Evolutionary conservation across 2,329 filamentous ascomycete species (phyloP).

Genomic region (Zasmidium citrigriseum): DNA sequence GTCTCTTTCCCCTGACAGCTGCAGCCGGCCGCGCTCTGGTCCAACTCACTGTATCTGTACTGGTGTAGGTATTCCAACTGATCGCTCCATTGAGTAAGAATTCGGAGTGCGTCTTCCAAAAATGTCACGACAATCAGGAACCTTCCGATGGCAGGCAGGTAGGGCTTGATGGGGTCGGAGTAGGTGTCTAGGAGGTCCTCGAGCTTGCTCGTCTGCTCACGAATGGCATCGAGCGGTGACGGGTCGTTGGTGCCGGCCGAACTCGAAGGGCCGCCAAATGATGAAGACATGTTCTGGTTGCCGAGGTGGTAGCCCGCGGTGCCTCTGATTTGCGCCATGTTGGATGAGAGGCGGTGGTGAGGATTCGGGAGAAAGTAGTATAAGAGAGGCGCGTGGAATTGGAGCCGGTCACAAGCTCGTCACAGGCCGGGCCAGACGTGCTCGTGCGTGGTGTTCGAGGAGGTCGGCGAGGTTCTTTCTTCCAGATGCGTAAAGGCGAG

Average conservation of each 20-base stretch:
- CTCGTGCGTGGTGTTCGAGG: neutral
- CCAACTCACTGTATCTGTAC: constrained; percentile 81
- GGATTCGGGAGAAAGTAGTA: neutral
- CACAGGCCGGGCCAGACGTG: neutral
- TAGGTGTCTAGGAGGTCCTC: constrained; percentile 87
- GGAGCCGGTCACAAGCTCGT: neutral
- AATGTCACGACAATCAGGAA: constrained; percentile 99
- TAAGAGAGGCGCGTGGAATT: neutral
- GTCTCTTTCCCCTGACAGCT: neutral
- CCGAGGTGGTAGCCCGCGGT: constrained; percentile 81
- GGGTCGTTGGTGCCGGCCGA: constrained; percentile 66
- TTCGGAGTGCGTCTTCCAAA: constrained; percentile 91
- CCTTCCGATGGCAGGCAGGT: constrained; percentile 90
- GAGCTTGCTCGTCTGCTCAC: constrained; percentile 96
- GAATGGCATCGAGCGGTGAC: constrained; percentile 81
- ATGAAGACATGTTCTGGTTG: constrained; percentile 59
- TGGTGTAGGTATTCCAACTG: constrained; percentile 91
- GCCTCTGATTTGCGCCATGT: constrained; percentile 62
- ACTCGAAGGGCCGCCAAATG: constrained; percentile 46
- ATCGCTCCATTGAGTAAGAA: constrained; percentile 96
- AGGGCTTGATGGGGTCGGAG: constrained; percentile 94
- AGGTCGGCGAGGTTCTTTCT: neutral
- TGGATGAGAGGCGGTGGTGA: constrained; percentile 16
- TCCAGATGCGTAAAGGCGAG: neutral
- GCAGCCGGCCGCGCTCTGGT: neutral